phyloP scores from a whole-genome alignment of 2,329 filamentous ascomycete species.

The Fusarium cyanostomum region DNA sequence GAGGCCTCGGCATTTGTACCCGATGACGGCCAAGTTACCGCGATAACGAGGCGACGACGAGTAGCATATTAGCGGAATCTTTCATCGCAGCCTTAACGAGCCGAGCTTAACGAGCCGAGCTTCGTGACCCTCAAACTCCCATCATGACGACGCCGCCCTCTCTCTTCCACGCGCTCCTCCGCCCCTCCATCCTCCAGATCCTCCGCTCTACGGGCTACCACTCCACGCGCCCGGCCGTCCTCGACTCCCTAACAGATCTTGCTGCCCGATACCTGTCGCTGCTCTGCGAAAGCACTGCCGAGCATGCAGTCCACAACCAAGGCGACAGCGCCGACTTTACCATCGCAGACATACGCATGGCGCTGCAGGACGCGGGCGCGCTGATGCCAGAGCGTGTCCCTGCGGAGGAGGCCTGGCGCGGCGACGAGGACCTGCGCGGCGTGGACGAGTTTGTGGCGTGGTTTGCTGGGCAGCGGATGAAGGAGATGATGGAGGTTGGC shows the following conservation, averaged over 20 bases:
- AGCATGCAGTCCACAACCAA: slow-evolving; percentile 75
- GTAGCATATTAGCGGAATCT: slow-evolving; percentile 12
- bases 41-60: slow-evolving; percentile 42
- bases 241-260: slow-evolving; percentile 89
- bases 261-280: slow-evolving; percentile 81
- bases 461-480: slow-evolving; percentile 78
- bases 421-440: slow-evolving; percentile 80
- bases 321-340: slow-evolving; percentile 59
- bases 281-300: slow-evolving; percentile 76
- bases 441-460: slow-evolving; percentile 82
- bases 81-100: slow-evolving; percentile 1
- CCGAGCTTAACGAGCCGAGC: neutral
- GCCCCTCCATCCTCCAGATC: slow-evolving; percentile 88
- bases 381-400: slow-evolving; percentile 74
- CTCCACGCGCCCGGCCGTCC: slow-evolving; percentile 78
- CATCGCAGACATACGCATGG: slow-evolving; percentile 83
- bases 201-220: slow-evolving; percentile 92
- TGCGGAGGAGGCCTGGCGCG: slow-evolving; percentile 74
- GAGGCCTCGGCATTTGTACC: slow-evolving; percentile 33
- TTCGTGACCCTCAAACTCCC: slow-evolving; percentile 3
- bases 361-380: slow-evolving; percentile 82
- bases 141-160: slow-evolving; percentile 58
- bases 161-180: slow-evolving; percentile 79
- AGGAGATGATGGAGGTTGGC: slow-evolving; percentile 83
- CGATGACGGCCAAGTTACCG: slow-evolving; percentile 46